Evolutionary conservation across 75 land plant species (phyloP), one percentile per base, ranked within the genome.

Genomic region (Azolla pinnata): DNA sequence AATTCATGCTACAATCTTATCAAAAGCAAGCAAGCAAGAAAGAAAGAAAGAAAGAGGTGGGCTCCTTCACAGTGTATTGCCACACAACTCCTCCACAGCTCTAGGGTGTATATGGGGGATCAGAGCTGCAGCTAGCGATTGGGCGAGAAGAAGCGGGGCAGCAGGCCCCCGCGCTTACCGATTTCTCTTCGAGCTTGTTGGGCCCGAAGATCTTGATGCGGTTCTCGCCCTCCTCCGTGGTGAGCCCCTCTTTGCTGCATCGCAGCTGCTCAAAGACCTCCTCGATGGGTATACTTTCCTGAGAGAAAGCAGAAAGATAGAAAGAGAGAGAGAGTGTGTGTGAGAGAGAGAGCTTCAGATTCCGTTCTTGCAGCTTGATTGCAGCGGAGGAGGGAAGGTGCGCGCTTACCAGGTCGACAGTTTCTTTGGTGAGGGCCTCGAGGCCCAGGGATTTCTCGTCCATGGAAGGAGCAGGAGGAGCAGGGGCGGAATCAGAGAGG

Each of bases 141-240:
- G 20, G 49, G 30, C 8, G 4, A 45, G 16, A 1, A 25, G 49
- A 60, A 2, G 17, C 24, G 31, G 31, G 19, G 12, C 46, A 1
- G 25, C 33, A 17, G 29, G 16, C 29, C 40, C 4, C 19, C 23
- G 48, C 51, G 20, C 65, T 55, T 71, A 82, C 85, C 8, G 62
- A 42, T 51, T 82, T 85, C 67, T 85, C 88, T 59, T 85, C 88
- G 38, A 85, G 69, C 56, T 67, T 85, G 72, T 85, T 85, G 26
- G 58, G 69, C 31, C 88, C 88, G 70, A 85, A 85, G 62, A 85
- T 84, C 16, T 64, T 17, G 47, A 82, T 56, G 12, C 88, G 72
- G 1, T 32, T 69, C 57, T 71, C 72, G 32, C 77, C 87, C 63
- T 85, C 88, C 44, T 60, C 72, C 0, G 70, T 45, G n/a, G 83